Base-by-base conservation (phyloP, 805 yeast species). In the Kazachstania bromeliacearum region DNA sequence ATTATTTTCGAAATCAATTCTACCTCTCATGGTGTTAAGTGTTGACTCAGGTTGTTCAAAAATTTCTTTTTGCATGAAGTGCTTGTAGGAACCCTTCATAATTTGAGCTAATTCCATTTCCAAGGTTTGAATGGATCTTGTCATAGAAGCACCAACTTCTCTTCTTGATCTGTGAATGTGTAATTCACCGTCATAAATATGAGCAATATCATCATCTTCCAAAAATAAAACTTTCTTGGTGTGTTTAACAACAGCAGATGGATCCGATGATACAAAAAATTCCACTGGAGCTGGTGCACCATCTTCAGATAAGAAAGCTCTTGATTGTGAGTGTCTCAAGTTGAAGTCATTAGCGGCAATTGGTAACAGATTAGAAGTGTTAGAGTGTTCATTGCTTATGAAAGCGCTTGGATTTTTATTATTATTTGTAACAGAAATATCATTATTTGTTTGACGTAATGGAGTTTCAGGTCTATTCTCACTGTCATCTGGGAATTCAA, bases 191-290 rank as follows among this genome's bases (percentile, higher is more conserved):
- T 87, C 95, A 62, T 82, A 87, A 48, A 92, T 87, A 62, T 92
- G 99, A 27, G 96, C 99, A 62, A 92, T 87, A 65, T 92, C 99
- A 58, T 92, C 96, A 63, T 92, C 99, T 67, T 92, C 97, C 55
- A 92, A 72, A 65, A 84, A 89, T 52, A 92, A 71, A 21, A 92
- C 98, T 66, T 92, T 92, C 67, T 88, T 92, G 53, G 99, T 92
- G 67, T 92, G 95, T 64, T 88, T 89, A 39, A 92, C 73, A 33
- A 92, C 95, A 16, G 98, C 88, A 12, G 97, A 83, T 25, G 98
- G 95, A 66, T 92, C 99, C 18, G 96, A 87, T 10, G 96, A 87
- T 44, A 92, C 71, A 67, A 87, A 92, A 62, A 89, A 89, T 67
- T 92, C 98, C 35, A 89, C 83, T 34, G 97, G 95, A 69, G 76